phyloP scores from a whole-genome alignment of 2,329 filamentous ascomycete species.

The Scolecobasidium constrictum region DNA sequence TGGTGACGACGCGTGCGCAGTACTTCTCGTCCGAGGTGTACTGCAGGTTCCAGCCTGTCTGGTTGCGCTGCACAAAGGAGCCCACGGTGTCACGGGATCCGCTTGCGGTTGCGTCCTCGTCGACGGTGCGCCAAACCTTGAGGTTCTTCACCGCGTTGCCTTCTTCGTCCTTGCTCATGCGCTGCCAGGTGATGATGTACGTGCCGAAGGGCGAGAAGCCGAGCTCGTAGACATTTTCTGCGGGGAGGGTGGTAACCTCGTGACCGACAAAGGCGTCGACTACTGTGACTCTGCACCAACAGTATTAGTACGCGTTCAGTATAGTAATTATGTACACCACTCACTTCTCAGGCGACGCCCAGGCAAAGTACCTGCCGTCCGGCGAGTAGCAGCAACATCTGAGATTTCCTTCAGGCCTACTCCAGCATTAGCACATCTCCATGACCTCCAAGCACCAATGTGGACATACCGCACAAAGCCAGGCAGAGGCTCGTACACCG shows the following conservation, averaged over 20 bases:
- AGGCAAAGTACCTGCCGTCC: constrained; percentile 92
- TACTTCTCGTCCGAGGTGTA: constrained; percentile 90
- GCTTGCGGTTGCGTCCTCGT: constrained; percentile 44
- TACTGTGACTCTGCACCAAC: constrained; percentile 55
- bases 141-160: constrained; percentile 93
- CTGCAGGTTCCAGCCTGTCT: constrained; percentile 94
- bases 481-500: constrained; percentile 72
- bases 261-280: constrained; percentile 70
- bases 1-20: constrained; percentile 87
- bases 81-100: constrained; percentile 44
- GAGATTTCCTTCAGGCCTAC: constrained; percentile 81
- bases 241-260: constrained; percentile 61
- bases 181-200: constrained; percentile 94
- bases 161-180: constrained; percentile 81
- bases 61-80: constrained; percentile 87
- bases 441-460: too few species aligned
- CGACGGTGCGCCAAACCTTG: constrained; percentile 85
- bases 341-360: constrained; percentile 71
- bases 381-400: constrained; percentile 93
- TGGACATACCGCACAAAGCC: constrained; percentile 54
- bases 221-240: constrained; percentile 83
- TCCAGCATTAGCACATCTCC: neutral
- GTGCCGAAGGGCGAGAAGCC: constrained; percentile 88
- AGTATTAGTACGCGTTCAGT: constrained; percentile 12
- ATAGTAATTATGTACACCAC: constrained; percentile 13